Evolutionary conservation across 176 grass and related monocot genomes (phyloP).

Genomic region (Saccharum officinarum): DNA sequence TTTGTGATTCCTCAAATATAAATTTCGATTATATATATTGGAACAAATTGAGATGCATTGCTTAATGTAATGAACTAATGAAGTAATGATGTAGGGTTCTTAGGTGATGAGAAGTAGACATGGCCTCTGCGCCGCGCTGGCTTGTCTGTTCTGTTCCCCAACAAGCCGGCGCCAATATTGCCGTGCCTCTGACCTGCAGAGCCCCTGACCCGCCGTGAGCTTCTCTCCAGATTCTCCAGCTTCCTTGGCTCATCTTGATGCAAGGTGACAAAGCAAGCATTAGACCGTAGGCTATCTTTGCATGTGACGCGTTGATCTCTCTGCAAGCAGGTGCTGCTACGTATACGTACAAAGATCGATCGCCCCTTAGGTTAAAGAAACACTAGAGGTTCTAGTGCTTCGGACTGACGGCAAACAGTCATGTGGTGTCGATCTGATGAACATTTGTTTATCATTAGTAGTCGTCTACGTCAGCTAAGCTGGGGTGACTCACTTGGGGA

Average conservation of each 20-base stretch:
- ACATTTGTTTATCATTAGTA: not conserved
- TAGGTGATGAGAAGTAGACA: constrained; percentile 3
- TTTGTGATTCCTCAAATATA: too few species aligned
- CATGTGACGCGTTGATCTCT: not conserved
- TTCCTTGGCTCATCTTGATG: constrained; percentile 20
- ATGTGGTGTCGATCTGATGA: not conserved
- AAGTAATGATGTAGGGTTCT: constrained; percentile 23
- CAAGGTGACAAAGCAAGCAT: not conserved
- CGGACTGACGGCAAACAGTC: not conserved
- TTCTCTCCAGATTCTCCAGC: not conserved
- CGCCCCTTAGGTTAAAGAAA: not conserved
- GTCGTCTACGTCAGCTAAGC: not conserved
- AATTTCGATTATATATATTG: not conserved
- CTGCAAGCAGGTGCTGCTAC: not conserved
- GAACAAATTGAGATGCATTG: not conserved
- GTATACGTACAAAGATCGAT: not conserved
- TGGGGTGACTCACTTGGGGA: not conserved
- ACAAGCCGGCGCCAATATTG: constrained; percentile 7
- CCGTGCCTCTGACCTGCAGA: not conserved
- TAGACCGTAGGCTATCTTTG: not conserved
- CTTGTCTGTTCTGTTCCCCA: not conserved
- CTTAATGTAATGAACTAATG: constrained; percentile 2
- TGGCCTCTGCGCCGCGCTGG: not conserved
- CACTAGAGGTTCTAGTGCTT: not conserved
- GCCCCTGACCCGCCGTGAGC: not conserved